A percentile compares a stretch with the other conserved stretches of the same genome.
Conservation (phyloP, 2,329 filamentous ascomycete species). For the Tricladium varicosporioides region DNA sequence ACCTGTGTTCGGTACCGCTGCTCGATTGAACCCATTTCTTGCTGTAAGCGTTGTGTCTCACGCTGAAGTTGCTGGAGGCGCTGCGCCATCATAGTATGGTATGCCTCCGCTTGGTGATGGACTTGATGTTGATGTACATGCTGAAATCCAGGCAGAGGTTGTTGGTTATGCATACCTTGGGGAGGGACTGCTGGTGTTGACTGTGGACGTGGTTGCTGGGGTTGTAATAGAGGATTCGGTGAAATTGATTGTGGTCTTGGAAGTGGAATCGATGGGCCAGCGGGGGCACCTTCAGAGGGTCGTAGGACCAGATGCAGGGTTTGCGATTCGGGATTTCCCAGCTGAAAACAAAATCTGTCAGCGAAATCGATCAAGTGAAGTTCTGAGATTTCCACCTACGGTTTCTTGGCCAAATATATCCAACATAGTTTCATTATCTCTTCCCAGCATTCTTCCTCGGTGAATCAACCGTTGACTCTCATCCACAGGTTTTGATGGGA, state of each 20-base stretch:
- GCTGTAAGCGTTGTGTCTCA: conserved; percentile 43
- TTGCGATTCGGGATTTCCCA: conserved; percentile 46
- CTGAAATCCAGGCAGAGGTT: conserved; percentile 27
- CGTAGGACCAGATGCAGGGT: conserved; percentile 54
- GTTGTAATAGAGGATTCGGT: conserved; percentile 14
- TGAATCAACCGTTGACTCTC: conserved; percentile 60
- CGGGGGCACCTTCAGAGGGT: conserved; percentile 31
- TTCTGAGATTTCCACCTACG: conserved; percentile 18
- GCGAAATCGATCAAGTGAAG: background rate
- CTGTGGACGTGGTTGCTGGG: conserved; percentile 19
- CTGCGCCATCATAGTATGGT: conserved; percentile 33
- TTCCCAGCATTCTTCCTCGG: conserved; percentile 53
- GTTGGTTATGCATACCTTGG: conserved; percentile 22
- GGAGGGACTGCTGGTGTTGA: conserved; percentile 20
- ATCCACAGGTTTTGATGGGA: conserved; percentile 50
- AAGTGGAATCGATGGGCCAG: conserved; percentile 9
- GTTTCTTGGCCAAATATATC: conserved; percentile 55
- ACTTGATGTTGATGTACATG: conserved; percentile 26
- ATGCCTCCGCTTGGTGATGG: conserved; percentile 20
- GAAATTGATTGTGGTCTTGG: background rate
- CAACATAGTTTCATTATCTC: conserved; percentile 53
- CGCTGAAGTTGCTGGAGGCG: conserved; percentile 48
- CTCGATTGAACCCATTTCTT: conserved; percentile 32
- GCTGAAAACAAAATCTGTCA: conserved; percentile 31
- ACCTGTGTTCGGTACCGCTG: conserved; percentile 18